phyloP scores from a whole-genome alignment of 1,284 basidiomycete genomes.

The Lentinus polychrous region DNA sequence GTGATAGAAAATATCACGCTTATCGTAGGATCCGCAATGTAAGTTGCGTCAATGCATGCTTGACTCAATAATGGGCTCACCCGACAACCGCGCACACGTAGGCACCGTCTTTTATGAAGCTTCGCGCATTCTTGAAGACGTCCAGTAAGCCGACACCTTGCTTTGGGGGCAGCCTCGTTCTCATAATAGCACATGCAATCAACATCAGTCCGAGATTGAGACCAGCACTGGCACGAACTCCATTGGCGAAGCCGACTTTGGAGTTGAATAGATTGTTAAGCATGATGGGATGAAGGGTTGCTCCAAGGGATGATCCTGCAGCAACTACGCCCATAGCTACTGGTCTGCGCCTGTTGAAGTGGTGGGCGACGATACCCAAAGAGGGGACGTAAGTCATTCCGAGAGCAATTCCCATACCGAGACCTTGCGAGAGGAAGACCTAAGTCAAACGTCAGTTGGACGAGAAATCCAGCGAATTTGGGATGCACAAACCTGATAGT shows the following conservation, averaged over 20 bases:
- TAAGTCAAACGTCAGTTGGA: neutral
- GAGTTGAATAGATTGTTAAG: conserved; percentile 23
- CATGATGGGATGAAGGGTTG: conserved; percentile 23
- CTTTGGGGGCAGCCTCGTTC: conserved; percentile 5
- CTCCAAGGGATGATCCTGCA: conserved; percentile 16
- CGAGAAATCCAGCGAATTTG: conserved; percentile 7
- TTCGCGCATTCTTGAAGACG: neutral
- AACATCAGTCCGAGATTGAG: conserved; percentile 12
- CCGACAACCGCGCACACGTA: conserved; percentile 2
- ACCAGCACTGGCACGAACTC: conserved; percentile 17
- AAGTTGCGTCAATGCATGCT: neutral
- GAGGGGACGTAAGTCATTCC: neutral
- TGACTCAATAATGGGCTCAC: neutral
- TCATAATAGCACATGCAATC: conserved; percentile 10
- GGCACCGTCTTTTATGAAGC: conserved; percentile 5
- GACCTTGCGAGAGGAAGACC: conserved; percentile 3
- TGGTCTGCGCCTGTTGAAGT: neutral
- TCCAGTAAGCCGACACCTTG: neutral
- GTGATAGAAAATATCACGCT: neutral
- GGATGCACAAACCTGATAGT: conserved; percentile 21
- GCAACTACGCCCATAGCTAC: conserved; percentile 1
- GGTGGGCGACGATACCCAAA: neutral
- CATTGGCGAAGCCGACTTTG: conserved; percentile 17
- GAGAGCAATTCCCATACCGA: neutral
- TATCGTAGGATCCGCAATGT: neutral